A percentile compares a stretch with the other conserved stretches of the same genome.
Evolutionary conservation across 2,329 filamentous ascomycete species (phyloP).

Genomic region (Cadophora malorum): DNA sequence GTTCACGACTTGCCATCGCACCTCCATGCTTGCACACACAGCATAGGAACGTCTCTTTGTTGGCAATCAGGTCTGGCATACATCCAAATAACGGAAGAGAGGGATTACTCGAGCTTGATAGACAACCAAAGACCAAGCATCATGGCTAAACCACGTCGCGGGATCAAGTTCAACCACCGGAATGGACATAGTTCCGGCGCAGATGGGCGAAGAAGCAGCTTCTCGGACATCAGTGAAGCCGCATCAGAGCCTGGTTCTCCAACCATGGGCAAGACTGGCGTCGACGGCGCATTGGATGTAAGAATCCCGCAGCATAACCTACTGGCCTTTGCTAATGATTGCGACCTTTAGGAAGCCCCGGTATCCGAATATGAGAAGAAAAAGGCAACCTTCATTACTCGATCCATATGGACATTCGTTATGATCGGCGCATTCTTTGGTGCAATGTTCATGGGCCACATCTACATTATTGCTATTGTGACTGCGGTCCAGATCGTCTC

Average conservation of each 20-base stretch:
- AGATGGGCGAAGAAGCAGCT: constrained; percentile 65
- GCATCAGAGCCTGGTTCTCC: constrained; percentile 50
- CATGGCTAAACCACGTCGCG: constrained; percentile 56
- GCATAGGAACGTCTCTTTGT: constrained; percentile 23
- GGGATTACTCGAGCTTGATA: constrained; percentile 18
- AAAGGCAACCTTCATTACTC: constrained; percentile 95
- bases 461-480: constrained; percentile 94
- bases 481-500: constrained; percentile 95
- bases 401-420: constrained; percentile 96
- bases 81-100: constrained; percentile 27
- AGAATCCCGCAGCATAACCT: constrained; percentile 31
- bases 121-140: constrained; percentile 9
- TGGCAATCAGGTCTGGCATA: constrained; percentile 22
- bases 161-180: constrained; percentile 58
- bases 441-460: constrained; percentile 92
- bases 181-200: constrained; percentile 42
- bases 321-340: constrained; percentile 34
- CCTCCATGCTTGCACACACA: constrained; percentile 7
- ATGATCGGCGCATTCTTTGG: constrained; percentile 96
- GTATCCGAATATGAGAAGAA: constrained; percentile 94
- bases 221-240: constrained; percentile 73
- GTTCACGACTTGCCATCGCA: background rate
- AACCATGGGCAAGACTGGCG: constrained; percentile 34
- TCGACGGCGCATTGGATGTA: constrained; percentile 50
- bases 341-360: constrained; percentile 38